A percentile compares a stretch with the other conserved stretches of the same genome.
Evolutionary conservation across 371 early-diverging fungal species (phyloP).

Genomic region (Entomophthora muscae): DNA sequence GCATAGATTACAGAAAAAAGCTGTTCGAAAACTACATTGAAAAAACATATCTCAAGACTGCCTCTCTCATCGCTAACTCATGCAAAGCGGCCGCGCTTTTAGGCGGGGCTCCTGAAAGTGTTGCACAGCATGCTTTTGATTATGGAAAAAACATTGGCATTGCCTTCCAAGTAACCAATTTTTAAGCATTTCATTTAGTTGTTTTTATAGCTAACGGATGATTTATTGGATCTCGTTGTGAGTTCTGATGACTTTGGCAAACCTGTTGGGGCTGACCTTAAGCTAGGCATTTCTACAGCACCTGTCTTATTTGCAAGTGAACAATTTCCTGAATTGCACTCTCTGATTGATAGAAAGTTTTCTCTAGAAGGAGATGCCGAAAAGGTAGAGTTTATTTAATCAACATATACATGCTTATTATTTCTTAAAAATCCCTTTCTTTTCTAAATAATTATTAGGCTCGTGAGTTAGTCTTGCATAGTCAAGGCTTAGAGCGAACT

Average conservation of each 20-base stretch:
- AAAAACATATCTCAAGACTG: constrained; percentile 91
- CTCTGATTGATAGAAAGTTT: constrained; percentile 75
- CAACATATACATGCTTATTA: too few relatives aligned
- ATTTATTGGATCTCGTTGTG: constrained; percentile 78
- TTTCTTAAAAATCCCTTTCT: constrained; percentile 6
- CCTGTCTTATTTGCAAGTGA: constrained; percentile 87
- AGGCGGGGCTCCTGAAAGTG: constrained; percentile 50
- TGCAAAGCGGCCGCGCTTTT: constrained; percentile 76
- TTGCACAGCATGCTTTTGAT: constrained; percentile 51
- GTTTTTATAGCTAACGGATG: constrained; percentile 56
- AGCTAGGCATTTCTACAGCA: constrained; percentile 78
- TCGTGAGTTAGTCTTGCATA: constrained; percentile 43
- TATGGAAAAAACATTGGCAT: constrained; percentile 82
- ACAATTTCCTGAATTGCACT: constrained; percentile 65
- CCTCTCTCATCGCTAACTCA: constrained; percentile 83
- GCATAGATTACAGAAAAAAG: too few relatives aligned
- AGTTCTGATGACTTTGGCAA: constrained; percentile 69
- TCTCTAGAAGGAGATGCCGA: constrained; percentile 37
- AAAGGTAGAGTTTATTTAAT: too few relatives aligned
- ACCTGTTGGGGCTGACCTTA: constrained; percentile 71
- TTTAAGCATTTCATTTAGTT: not conserved
- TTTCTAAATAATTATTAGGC: constrained; percentile 20
- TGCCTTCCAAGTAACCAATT: constrained; percentile 68
- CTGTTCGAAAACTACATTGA: constrained; percentile 79
- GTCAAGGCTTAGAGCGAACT: constrained; percentile 47